phyloP scores from a whole-genome alignment of 2,329 filamentous ascomycete species.

The Trichoderma sp. region DNA sequence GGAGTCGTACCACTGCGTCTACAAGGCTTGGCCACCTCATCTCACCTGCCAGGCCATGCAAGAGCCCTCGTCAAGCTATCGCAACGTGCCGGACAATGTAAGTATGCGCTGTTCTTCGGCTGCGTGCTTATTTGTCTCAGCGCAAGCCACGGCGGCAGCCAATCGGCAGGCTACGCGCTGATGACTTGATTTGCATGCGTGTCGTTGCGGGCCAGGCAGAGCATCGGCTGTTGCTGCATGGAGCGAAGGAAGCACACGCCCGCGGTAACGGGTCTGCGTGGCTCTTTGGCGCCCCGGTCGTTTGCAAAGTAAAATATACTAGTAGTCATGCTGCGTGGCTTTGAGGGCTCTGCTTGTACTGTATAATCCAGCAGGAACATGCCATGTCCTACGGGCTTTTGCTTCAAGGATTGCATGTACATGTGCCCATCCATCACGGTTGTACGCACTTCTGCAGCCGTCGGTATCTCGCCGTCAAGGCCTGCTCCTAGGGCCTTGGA shows the following conservation, averaged over 20 bases:
- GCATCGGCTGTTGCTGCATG: background rate
- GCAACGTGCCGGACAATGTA: no score
- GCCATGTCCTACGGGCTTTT: background rate
- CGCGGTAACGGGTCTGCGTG: background rate
- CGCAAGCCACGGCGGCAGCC: background rate
- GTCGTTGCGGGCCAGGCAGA: constrained; percentile 1
- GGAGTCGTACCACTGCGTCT: background rate
- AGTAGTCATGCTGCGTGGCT: background rate
- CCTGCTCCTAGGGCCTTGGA: background rate
- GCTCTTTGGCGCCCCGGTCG: background rate
- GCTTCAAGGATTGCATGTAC: background rate
- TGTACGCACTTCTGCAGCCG: background rate
- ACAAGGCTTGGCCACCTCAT: background rate
- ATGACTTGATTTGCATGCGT: constrained; percentile 16
- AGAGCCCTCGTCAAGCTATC: background rate
- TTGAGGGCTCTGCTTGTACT: background rate
- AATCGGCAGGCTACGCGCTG: constrained; percentile 8
- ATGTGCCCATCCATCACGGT: background rate
- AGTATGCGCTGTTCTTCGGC: background rate
- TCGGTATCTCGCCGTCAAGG: background rate
- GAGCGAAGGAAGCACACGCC: background rate
- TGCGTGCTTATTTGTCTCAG: background rate
- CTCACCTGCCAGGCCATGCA: background rate
- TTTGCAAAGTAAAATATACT: background rate
- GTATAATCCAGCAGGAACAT: background rate